phyloP scores from a whole-genome alignment of 306 rosid species.

The Rosa chinensis region DNA sequence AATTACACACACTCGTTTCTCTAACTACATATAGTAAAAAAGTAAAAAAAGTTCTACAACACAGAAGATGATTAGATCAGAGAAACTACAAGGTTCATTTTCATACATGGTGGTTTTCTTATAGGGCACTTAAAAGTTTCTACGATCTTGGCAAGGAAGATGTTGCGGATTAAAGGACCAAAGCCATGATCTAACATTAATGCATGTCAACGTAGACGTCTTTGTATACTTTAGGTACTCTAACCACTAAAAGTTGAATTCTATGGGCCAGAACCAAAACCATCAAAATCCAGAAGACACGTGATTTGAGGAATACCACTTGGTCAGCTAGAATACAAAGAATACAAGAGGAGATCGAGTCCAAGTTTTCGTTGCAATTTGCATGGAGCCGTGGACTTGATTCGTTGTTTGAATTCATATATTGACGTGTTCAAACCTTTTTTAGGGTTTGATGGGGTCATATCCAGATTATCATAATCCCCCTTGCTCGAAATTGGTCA shows the following conservation, averaged over 20 bases:
- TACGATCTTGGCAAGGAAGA: not conserved
- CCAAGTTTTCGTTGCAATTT: not conserved
- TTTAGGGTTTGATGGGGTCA: not conserved
- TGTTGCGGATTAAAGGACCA: conserved; percentile 6
- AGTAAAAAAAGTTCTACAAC: too few relatives aligned
- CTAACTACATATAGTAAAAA: too few relatives aligned
- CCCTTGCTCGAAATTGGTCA: not conserved
- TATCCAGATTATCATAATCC: conserved; percentile 1
- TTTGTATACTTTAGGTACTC: not conserved
- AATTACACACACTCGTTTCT: too few relatives aligned
- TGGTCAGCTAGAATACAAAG: not conserved
- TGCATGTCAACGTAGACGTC: not conserved
- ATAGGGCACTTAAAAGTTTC: not conserved
- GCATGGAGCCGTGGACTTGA: conserved; percentile 7
- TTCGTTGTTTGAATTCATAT: not conserved
- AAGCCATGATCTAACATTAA: not conserved
- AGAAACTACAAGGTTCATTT: not conserved
- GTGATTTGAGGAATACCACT: conserved; percentile 1
- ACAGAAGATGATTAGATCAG: too few relatives aligned
- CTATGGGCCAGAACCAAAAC: not conserved
- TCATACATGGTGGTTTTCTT: not conserved
- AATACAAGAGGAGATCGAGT: not conserved
- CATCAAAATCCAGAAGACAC: not conserved
- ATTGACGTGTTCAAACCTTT: not conserved
- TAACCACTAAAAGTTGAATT: not conserved